Evolutionary conservation across 2,329 filamentous ascomycete genomes (phyloP), one percentile per base, ranked within the genome.

Genomic region (Didymella pinodella): DNA sequence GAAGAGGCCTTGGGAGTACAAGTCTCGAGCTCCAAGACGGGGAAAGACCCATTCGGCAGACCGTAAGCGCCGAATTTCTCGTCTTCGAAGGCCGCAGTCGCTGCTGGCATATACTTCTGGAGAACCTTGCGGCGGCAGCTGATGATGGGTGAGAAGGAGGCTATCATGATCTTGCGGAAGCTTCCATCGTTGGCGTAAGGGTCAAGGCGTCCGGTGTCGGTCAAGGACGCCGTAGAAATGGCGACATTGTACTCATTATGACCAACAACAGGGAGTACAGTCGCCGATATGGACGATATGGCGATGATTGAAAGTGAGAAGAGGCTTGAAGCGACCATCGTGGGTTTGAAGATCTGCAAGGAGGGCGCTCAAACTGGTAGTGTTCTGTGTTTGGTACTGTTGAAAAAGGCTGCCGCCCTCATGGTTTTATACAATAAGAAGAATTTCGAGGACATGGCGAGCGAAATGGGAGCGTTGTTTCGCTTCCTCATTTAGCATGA

Each of bases 11-110:
- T 22, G 10, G 48, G 29, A 31, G 22, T 40, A 51, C 72, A 75
- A 4, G 46, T 62, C n/a, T 66, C 48, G 3, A 73, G 54, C 1
- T 53, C 7, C 7, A 74, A 18, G 7, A 62, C 63, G 22, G 51
- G 31, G 34, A 74, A 70, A 8, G 66, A 55, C 4, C 69, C 70
- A 29, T 72, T 69, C 0, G 70, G 71, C 7, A 75, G 60, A 20
- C 70, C 69, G 22, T 73, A 72, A 3, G 57, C 61, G 22, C 54
- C 59, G 47, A 65, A 72, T 20, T 70, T 69, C 2, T 54, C 57
- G 38, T 71, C 64, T 48, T 65, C 57, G 36, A 67, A 69, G 0
- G 50, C 34, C 20, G 69, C 68, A 2, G 67, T 71, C 3, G 57
- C 56, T 2, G 64, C 63, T 1, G 69, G 65, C 71, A 73, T 74